These are phyloP conservation scores for Mucor velutinosus DNA, from an alignment of 371 early-diverging fungal genomes.

Conservation along the genomic window DNA sequence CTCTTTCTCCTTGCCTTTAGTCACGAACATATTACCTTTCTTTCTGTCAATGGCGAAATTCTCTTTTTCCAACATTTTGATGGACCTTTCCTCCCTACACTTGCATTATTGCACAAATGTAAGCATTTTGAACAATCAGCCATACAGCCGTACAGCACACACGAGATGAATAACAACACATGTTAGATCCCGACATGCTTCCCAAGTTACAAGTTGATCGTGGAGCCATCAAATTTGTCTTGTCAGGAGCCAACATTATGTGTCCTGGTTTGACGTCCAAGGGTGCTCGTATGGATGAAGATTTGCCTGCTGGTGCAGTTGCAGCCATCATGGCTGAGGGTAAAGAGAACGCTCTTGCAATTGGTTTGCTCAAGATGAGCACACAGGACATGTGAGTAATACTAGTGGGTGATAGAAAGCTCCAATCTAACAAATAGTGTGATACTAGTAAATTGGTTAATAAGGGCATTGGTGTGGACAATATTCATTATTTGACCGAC, in stretches of 20 bases:
- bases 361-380: conserved; percentile 89
- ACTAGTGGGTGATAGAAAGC: background rate
- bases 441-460: conserved; percentile 73
- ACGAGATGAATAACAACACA: background rate
- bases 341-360: conserved; percentile 92
- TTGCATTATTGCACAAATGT: conserved; percentile 92
- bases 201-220: conserved; percentile 93
- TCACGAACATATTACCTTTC: conserved; percentile 84
- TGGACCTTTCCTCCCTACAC: conserved; percentile 87
- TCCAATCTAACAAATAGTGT: background rate
- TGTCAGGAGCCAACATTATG: conserved; percentile 97
- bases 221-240: conserved; percentile 97
- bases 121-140: conserved; percentile 19
- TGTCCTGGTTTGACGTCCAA: conserved; percentile 96
- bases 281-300: conserved; percentile 84
- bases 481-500: conserved; percentile 87
- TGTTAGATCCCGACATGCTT: conserved; percentile 86
- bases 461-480: conserved; percentile 92
- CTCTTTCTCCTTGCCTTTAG: conserved; percentile 37
- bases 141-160: background rate
- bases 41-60: conserved; percentile 80
- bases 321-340: conserved; percentile 97
- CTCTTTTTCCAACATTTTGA: conserved; percentile 95
- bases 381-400: conserved; percentile 87
- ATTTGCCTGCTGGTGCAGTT: conserved; percentile 72